These are phyloP conservation scores for Fonsecaea erecta DNA, from an alignment of 2,329 filamentous ascomycete genomes.

Conservation along the genomic window DNA sequence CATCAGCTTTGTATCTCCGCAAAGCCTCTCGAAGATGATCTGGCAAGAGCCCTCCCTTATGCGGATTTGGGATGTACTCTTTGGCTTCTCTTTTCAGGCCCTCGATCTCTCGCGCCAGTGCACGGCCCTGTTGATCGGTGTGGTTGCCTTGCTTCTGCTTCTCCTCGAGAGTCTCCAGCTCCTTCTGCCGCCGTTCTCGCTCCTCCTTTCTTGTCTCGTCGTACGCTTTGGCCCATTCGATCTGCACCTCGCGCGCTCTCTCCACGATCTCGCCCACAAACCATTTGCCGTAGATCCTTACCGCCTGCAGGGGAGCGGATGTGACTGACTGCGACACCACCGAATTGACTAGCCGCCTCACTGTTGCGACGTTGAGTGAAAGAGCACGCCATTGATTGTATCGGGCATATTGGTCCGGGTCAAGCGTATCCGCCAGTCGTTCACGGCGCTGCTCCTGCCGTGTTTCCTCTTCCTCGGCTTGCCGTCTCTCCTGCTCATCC, in stretches of 20 bases:
- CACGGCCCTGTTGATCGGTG: slow-evolving; percentile 32
- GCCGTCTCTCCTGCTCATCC: slow-evolving; percentile 34
- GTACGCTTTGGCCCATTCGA: slow-evolving; percentile 55
- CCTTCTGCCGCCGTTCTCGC: slow-evolving; percentile 62
- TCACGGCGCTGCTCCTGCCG: slow-evolving; percentile 32
- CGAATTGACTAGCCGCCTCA: slow-evolving; percentile 66
- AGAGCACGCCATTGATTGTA: slow-evolving; percentile 33
- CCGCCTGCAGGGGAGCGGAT: slow-evolving; percentile 65
- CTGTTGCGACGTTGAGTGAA: slow-evolving; percentile 54
- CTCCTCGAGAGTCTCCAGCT: slow-evolving; percentile 52
- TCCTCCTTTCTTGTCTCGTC: slow-evolving; percentile 59
- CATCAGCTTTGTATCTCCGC: slow-evolving; percentile 54
- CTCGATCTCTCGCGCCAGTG: slow-evolving; percentile 35
- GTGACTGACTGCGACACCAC: slow-evolving; percentile 70
- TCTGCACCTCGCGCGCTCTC: slow-evolving; percentile 66
- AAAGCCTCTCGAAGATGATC: slow-evolving; percentile 56
- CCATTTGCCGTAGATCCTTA: slow-evolving; percentile 68
- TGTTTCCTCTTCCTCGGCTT: slow-evolving; percentile 34
- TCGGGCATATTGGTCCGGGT: slow-evolving; percentile 31
- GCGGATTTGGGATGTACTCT: slow-evolving; percentile 46
- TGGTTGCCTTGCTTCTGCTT: slow-evolving; percentile 41
- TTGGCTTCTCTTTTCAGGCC: slow-evolving; percentile 42
- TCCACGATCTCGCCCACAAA: slow-evolving; percentile 71
- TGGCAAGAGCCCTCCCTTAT: slow-evolving; percentile 54
- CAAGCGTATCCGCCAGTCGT: slow-evolving; percentile 32